phyloP scores from a whole-genome alignment of 139 green algal species.

The Chlorokybus atmophyticus region DNA sequence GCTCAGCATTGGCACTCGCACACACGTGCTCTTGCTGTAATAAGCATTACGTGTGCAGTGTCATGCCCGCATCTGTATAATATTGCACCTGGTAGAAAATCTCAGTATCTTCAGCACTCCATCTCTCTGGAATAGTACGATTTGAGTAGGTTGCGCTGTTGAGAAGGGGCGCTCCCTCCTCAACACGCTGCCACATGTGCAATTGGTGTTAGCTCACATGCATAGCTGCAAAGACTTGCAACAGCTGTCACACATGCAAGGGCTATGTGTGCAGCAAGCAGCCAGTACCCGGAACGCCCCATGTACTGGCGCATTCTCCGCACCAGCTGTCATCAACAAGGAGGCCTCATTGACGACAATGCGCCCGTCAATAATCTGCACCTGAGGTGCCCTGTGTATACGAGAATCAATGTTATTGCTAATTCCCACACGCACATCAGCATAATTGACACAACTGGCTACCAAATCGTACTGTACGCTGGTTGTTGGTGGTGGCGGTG shows the following conservation, averaged over 20 bases:
- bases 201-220: too few species aligned
- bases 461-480: too few species aligned
- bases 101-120: slow-evolving; percentile 26
- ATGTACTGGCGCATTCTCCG: not conserved
- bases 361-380: slow-evolving; percentile 16
- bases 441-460: too few species aligned
- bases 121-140: slow-evolving; percentile 15
- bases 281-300: too few species aligned
- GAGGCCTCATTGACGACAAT: slow-evolving; percentile 20
- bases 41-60: too few species aligned
- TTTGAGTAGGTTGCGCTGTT: slow-evolving; percentile 25
- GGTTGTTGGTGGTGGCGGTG: too few species aligned
- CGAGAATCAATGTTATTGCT: too few species aligned
- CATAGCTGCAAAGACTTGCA: too few species aligned
- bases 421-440: too few species aligned
- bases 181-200: slow-evolving; percentile 19
- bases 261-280: too few species aligned
- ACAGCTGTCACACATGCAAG: too few species aligned
- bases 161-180: slow-evolving; percentile 18
- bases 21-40: too few species aligned
- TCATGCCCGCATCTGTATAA: not conserved
- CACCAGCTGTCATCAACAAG: slow-evolving; percentile 1
- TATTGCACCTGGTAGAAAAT: slow-evolving; percentile 28
- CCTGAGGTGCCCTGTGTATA: slow-evolving; percentile 20
- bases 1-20: not conserved